Evolutionary conservation across 805 yeast species (phyloP).

Genomic region (Wickerhamomyces silvicola): DNA sequence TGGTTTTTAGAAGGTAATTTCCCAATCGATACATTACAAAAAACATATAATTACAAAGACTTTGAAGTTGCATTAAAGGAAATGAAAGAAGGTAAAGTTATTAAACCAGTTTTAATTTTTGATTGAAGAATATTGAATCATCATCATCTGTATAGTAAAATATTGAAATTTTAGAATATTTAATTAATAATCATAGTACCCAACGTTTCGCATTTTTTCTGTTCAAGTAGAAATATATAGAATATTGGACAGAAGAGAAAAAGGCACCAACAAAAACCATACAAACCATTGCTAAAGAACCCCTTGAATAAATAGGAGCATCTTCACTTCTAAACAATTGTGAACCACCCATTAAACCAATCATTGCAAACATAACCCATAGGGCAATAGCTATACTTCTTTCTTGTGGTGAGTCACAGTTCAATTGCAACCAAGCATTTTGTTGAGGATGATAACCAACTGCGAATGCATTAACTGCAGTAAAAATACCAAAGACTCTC

Average conservation of each 20-base stretch:
- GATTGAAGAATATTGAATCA: too few species aligned
- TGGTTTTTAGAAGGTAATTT: conserved; percentile 1
- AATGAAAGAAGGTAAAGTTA: neutral
- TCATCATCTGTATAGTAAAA: too few species aligned
- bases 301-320: conserved; percentile 1
- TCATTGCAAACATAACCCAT: conserved; percentile 5
- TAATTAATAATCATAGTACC: too few species aligned
- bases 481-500: conserved; percentile 1
- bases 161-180: too few species aligned
- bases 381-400: conserved; percentile 3
- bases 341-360: conserved; percentile 3
- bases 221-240: neutral
- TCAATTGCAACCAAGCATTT: conserved; percentile 3
- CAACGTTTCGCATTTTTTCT: neutral
- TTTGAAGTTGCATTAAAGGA: conserved; percentile 1
- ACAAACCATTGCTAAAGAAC: conserved; percentile 3
- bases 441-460: conserved; percentile 5
- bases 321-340: conserved; percentile 4
- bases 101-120: neutral
- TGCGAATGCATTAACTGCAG: conserved; percentile 2
- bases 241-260: neutral
- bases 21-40: neutral
- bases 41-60: neutral
- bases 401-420: conserved; percentile 3
- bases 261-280: conserved; percentile 3